A percentile compares a stretch with the other conserved stretches of the same genome.
These are phyloP conservation scores for Fraxinus cuspidata DNA, from an alignment of 257 asterid genomes.

Conservation along the genomic window DNA sequence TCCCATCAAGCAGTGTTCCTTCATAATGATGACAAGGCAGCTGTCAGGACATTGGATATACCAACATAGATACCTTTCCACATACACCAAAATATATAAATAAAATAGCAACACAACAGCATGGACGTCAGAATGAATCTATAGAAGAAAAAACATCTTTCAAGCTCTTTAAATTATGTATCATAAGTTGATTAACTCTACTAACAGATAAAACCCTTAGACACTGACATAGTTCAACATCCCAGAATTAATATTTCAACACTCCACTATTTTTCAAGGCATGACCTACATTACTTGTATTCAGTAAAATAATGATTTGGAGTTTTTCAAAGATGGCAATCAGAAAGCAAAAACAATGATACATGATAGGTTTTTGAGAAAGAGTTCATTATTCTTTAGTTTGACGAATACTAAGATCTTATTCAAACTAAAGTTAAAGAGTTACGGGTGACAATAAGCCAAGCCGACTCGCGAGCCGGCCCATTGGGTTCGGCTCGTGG, in stretches of 20 bases:
- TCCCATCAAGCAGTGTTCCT: slow-evolving; percentile 99
- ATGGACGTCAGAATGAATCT: background rate
- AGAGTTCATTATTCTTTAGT: background rate
- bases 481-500: background rate
- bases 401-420: background rate
- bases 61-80: background rate
- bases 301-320: background rate
- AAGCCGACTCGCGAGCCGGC: no score
- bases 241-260: background rate
- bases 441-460: no score
- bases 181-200: background rate
- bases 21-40: background rate
- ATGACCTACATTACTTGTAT: background rate
- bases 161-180: background rate
- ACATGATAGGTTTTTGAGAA: background rate
- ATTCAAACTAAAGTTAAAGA: background rate
- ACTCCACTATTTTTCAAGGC: background rate
- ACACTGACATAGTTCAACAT: background rate
- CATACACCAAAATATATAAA: background rate
- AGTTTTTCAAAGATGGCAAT: background rate
- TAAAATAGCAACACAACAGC: background rate
- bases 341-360: background rate
- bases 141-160: background rate
- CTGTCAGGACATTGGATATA: slow-evolving; percentile 4
- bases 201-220: background rate